These are phyloP conservation scores for Suhomyces bribrorum DNA, from an alignment of 1,139 yeast genomes.

Conservation along the genomic window DNA sequence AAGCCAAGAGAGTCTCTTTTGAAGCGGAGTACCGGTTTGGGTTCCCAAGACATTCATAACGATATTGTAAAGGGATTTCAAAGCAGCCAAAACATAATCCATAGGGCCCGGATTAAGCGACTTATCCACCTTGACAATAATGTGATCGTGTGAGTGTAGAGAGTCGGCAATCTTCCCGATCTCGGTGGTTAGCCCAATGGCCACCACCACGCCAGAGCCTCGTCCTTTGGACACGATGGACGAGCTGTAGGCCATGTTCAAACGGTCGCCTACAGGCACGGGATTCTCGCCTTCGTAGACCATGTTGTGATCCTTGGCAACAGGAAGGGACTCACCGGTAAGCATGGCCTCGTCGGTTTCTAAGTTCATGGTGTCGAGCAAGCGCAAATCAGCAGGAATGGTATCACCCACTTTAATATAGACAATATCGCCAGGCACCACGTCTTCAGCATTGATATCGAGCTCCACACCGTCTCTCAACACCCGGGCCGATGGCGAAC, in stretches of 20 bases:
- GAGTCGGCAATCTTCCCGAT: constrained; percentile 77
- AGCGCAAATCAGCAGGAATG: constrained; percentile 73
- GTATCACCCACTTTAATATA: constrained; percentile 73
- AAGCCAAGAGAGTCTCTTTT: constrained; percentile 64
- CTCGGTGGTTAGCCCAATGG: constrained; percentile 72
- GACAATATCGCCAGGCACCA: constrained; percentile 78
- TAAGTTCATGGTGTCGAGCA: constrained; percentile 61
- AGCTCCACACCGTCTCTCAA: constrained; percentile 62
- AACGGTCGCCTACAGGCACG: constrained; percentile 73
- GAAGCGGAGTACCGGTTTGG: constrained; percentile 76
- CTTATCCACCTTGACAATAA: constrained; percentile 30
- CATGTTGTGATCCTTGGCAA: constrained; percentile 52
- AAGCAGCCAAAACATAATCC: constrained; percentile 18
- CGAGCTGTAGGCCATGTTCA: constrained; percentile 73
- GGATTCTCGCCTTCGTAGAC: constrained; percentile 39
- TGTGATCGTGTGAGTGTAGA: constrained; percentile 35
- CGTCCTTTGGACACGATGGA: constrained; percentile 77
- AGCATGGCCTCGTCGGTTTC: constrained; percentile 81
- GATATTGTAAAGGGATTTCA: constrained; percentile 28
- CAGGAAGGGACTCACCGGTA: constrained; percentile 81
- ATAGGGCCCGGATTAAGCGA: constrained; percentile 13
- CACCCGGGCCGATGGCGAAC: constrained; percentile 74
- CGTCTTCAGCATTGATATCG: constrained; percentile 64
- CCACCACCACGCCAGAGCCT: constrained; percentile 65
- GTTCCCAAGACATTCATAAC: constrained; percentile 73